Evolutionary conservation across 2,329 filamentous ascomycete species (phyloP), one percentile per base, ranked within the genome.

Genomic region (Graphilbum ipis-grandicollis): DNA sequence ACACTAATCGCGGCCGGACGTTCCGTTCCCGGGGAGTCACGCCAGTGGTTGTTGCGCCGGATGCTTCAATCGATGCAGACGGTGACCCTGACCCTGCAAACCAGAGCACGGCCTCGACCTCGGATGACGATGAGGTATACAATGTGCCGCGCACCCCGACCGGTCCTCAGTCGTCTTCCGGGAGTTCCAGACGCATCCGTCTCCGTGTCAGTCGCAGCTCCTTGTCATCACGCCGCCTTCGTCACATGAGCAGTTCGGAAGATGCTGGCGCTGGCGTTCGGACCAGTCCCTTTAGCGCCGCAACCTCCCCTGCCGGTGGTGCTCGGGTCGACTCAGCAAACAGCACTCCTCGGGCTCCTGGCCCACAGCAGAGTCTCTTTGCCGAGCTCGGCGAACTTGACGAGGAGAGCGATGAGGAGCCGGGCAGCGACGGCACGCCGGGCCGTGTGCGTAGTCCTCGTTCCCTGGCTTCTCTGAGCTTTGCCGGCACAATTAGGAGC

Each of bases 21-120:
- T 34, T 39, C 5, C 13, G 28, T 13, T 38, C 39, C 4, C 32
- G 26, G 10, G 13, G 28, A 6, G 22, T 22, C 21, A 18, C 6
- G 10, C 5, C 34, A 9, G 25, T 18, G 2, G 12, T 21, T 1
- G 18, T 32, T 1, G 28, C 35, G 2, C 23, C 21, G n/a, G 23
- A 28, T n/a, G n/a, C n/a, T 7, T 22, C 32, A 12, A 19, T 18
- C n/a, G 28, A 15, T 4, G 18, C 22, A 3, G 30, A 38, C 1
- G 22, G 25, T 3, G 42, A 46, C 10, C 18, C 14, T 12, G 42
- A 46, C n/a, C 32, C 33, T 5, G 41, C 43, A 32, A 44, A 80
- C 56, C 67, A 83, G 49, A 94, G 85, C 57, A 93, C 85, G 9
- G 85, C 85, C 4, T 94, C 86, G 2, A 88, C 80, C 1, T 92